Evolutionary conservation across 2,329 filamentous ascomycete species (phyloP), one percentile per base, ranked within the genome.

Genomic region (Corynespora cassiicola): DNA sequence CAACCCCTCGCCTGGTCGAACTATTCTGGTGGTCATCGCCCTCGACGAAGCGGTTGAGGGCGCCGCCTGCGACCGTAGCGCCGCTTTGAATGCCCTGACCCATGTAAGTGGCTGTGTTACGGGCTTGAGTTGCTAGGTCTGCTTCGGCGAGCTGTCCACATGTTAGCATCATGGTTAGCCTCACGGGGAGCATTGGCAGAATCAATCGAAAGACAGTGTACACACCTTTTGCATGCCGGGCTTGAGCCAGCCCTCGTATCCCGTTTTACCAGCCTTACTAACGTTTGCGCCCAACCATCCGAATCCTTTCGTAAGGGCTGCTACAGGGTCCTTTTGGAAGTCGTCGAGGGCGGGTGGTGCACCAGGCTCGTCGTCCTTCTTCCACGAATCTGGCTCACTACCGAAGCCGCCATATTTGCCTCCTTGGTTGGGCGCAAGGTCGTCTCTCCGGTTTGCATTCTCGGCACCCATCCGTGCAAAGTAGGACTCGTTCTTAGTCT

Each of bases 351-450:
- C 83, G 0, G 87, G 88, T 17, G 87, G 71, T 8, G 67, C 69
- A 9, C 72, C 71, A 11, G 33, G 67, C 26, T 66, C 68, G 21
- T 68, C 68, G 36, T 59, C 65, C 51, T 52, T 70, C 56, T 51
- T 75, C 69, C 34, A 67, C 12, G 81, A 76, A 36, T 76, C 77
- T 17, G 87, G 81, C 32, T 85, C 84, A 63, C 86, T 95, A 22
- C 94, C 94, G 67, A 99, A 99, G 0, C 94, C 94, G 8, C 75
- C 79, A 63, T 90, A 99, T 70, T 95, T 96, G 8, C 94, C 94
- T 44, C 94, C 94, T 67, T 96, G 92, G 45, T 79, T 92, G 0
- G 94, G 94, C 19, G 89, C 86, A 35, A 97, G 57, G 56, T 82
- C 76, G 0, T 85, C 89, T 6, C 88, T 77, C 43, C 94, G 77